Evolutionary conservation across 441 rosid species (phyloP), one percentile per base, ranked within the genome.

Genomic region (Pelargonium exstipulatum): DNA sequence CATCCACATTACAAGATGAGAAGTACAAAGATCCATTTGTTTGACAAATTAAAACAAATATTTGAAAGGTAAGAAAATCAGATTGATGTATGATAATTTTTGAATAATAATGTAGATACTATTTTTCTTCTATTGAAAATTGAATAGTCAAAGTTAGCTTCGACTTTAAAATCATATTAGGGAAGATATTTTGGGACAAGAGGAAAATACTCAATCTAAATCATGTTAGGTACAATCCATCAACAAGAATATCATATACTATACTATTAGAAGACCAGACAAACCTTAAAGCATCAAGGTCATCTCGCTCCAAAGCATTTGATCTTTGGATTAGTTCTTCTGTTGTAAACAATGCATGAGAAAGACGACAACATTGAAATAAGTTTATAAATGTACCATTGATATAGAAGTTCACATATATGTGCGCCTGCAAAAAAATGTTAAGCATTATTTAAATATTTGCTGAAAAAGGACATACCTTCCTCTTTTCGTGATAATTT

Each of bases 311-410:
- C 74, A 83, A 71, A 69, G 90, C 97, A 55, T 82, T 68, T 76
- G 91, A 82, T 81, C 97, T 84, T 55, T 91, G 88, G 58, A 73
- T 77, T 65, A 82, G 88, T 81, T 91, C 97, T 76, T 88, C 97
- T 92, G 81, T 81, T 71, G 69, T 67, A 71, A 35, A 48, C 53
- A 35, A 64, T 5, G 14, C 12, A 67, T 73, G 66, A 71, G 61
- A 26, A 69, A 46, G 64, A 68, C 63, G 18, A 20, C 35, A 22
- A 29, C 63, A 58, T 58, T 24, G 22, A 58, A 58, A 58, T 24
- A 22, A 58, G 63, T 58, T 22, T 3, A 7, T 43, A 43, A 43
- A 8, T 43, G 48, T 43, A 43, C 12, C 48, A 43, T 43, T 0
- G 12, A 43, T 43, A 43, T 5, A 40, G 7, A 9, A 43, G 48